Conservation (phyloP, 202 grass and related monocot species). For the Schoenoplectus triqueter region DNA sequence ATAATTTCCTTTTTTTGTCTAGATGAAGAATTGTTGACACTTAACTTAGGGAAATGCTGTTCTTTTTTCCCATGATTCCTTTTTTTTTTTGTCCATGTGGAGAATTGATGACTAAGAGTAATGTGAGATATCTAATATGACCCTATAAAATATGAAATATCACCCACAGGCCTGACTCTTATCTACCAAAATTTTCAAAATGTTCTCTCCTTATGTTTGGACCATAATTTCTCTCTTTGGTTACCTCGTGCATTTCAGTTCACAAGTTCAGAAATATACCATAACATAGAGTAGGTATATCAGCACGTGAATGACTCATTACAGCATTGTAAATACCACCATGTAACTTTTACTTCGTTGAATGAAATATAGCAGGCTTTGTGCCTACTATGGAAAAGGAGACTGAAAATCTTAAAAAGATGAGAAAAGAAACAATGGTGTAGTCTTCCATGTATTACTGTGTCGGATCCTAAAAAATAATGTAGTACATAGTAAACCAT, state of each 20-base stretch:
- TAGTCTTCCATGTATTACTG: neutral
- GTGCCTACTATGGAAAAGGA: neutral
- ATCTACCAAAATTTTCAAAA: constrained; percentile 5
- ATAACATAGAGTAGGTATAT: constrained; percentile 20
- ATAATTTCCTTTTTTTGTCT: neutral
- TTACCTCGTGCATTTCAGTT: constrained; percentile 15
- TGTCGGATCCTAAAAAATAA: no score
- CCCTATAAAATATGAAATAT: neutral
- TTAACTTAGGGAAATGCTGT: neutral
- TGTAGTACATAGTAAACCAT: no score
- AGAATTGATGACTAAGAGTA: no score
- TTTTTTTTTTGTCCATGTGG: no score
- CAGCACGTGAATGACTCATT: neutral
- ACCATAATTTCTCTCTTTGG: neutral
- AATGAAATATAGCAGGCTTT: neutral
- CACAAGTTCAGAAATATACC: neutral
- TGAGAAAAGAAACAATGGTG: neutral
- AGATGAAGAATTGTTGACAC: neutral
- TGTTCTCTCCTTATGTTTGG: neutral
- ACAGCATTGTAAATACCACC: neutral
- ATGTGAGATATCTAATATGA: constrained; percentile 13
- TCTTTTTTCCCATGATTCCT: no score
- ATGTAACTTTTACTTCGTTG: neutral
- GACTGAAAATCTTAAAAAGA: constrained; percentile 1
- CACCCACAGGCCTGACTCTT: neutral